A percentile compares a stretch with the other conserved stretches of the same genome.
Conservation (phyloP, 768 basidiomycete species). For the Tricholomella constricta region DNA sequence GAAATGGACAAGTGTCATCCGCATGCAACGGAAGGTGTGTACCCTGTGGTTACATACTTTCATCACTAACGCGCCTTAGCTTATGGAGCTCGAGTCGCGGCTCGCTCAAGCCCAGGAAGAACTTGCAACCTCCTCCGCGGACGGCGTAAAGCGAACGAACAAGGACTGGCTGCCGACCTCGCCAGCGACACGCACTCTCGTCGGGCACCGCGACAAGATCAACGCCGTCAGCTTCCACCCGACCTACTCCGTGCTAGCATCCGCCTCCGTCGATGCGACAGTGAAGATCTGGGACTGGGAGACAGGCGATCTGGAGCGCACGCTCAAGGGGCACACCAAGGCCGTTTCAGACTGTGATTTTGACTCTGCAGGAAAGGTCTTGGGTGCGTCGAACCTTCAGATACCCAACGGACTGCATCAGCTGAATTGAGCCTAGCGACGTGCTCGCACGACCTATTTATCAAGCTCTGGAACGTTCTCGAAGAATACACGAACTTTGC, state of each 20-base stretch:
- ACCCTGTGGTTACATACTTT: background rate
- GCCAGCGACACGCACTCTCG: constrained; percentile 45
- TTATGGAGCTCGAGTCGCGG: constrained; percentile 61
- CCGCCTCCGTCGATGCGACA: constrained; percentile 67
- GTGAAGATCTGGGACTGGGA: constrained; percentile 85
- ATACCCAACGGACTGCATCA: background rate
- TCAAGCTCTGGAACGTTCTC: constrained; percentile 45
- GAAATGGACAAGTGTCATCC: constrained; percentile 84
- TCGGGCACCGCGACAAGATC: constrained; percentile 58
- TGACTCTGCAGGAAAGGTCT: constrained; percentile 62
- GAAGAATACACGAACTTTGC: constrained; percentile 28
- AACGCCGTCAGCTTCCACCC: constrained; percentile 71
- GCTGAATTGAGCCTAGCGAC: constrained; percentile 13
- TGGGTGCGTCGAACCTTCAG: constrained; percentile 44
- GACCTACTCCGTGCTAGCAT: constrained; percentile 63
- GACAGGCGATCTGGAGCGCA: constrained; percentile 72
- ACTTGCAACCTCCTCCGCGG: constrained; percentile 5
- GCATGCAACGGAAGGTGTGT: constrained; percentile 78
- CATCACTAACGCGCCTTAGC: constrained; percentile 34
- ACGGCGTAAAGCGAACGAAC: constrained; percentile 10
- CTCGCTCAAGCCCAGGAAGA: constrained; percentile 48
- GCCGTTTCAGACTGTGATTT: constrained; percentile 71
- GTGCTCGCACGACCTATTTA: constrained; percentile 26
- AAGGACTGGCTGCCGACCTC: constrained; percentile 56
- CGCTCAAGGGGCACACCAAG: constrained; percentile 74